Evolutionary conservation across 805 yeast genomes (phyloP).

Genomic region (Metschnikowia aberdeeniae): DNA sequence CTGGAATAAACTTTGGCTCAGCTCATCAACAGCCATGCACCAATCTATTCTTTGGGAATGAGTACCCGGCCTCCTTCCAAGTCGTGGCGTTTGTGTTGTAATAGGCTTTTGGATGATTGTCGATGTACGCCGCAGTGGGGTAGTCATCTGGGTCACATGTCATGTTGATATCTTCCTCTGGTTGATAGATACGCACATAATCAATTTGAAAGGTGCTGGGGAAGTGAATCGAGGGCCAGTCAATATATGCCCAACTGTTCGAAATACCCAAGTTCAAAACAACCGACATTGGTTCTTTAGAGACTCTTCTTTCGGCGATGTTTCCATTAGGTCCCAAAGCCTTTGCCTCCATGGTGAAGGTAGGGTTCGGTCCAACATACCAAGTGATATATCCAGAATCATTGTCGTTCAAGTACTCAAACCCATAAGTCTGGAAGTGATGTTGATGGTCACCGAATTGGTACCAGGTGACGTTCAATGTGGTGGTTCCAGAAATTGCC

Average conservation of each 20-base stretch:
- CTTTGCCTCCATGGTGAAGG: conserved; percentile 65
- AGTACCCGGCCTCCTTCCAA: conserved; percentile 74
- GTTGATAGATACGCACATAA: conserved; percentile 91
- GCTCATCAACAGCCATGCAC: conserved; percentile 11
- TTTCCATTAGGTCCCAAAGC: conserved; percentile 91
- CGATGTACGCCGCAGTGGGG: conserved; percentile 85
- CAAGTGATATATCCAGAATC: conserved; percentile 33
- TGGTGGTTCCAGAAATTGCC: conserved; percentile 35
- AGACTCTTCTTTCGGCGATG: conserved; percentile 72
- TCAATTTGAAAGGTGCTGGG: conserved; percentile 77
- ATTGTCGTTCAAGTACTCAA: conserved; percentile 30
- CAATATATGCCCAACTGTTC: conserved; percentile 88
- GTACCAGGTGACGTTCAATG: conserved; percentile 36
- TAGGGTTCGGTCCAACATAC: conserved; percentile 44
- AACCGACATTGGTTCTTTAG: conserved; percentile 92
- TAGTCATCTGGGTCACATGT: conserved; percentile 85
- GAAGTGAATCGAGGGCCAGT: conserved; percentile 77
- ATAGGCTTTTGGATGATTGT: conserved; percentile 66
- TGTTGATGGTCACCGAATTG: conserved; percentile 17
- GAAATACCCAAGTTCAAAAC: conserved; percentile 87
- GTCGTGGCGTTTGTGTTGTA: conserved; percentile 61
- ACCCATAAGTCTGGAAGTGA: conserved; percentile 32
- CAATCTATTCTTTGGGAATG: conserved; percentile 34
- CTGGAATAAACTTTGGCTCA: too few species aligned
- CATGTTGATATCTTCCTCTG: conserved; percentile 50